Evolutionary conservation across 345 rosid species (phyloP), one percentile per base, ranked within the genome.

Genomic region (Eucalyptus virginea): DNA sequence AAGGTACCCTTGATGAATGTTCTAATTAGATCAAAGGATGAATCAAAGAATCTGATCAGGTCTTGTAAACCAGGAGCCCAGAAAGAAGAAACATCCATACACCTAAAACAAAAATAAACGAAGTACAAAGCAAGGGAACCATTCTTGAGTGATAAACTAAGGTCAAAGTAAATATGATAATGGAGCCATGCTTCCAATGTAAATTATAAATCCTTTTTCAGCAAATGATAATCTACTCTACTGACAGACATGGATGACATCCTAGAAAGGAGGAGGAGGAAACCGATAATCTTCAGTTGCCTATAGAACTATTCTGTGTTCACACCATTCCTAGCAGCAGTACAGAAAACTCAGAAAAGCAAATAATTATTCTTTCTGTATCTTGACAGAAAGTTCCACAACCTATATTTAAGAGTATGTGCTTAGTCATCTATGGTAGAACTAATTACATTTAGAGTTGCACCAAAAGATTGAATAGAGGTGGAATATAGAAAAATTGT

Each of bases 1-100:
- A 90, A 49, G 88, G 91, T 92, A 95, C 62, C 98, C 98, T 93
- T 94, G 98, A 92, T 96, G 96, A 88, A 95, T 77, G 89, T 93
- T 96, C 98, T 96, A 94, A 89, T 89, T 45, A 86, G 86, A 80
- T 52, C 47, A 90, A 81, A 89, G 17, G 88, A 77, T n/a, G 34
- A 52, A n/a, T 88, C 54, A 17, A 30, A 18, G n/a, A 87, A 91
- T 77, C 40, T 88, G 62, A 15, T 45, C 52, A 69, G 58, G 40
- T 77, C 83, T 37, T 26, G 16, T 77, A 21, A 69, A 77, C 83
- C 45, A 40, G 45, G 83, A 37, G 28, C 83, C 13, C 47, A 77
- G 47, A 77, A 19, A 40, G 83, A 37, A 77, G 47, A 77, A 77
- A 77, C 16, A 77, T 77, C 47, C 83, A 77, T 18, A 37, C 14